Percentiles rank a stretch among this genome's conserved stretches.
Conservation (phyloP, 768 basidiomycete species). For the Artomyces pyxidatus region DNA sequence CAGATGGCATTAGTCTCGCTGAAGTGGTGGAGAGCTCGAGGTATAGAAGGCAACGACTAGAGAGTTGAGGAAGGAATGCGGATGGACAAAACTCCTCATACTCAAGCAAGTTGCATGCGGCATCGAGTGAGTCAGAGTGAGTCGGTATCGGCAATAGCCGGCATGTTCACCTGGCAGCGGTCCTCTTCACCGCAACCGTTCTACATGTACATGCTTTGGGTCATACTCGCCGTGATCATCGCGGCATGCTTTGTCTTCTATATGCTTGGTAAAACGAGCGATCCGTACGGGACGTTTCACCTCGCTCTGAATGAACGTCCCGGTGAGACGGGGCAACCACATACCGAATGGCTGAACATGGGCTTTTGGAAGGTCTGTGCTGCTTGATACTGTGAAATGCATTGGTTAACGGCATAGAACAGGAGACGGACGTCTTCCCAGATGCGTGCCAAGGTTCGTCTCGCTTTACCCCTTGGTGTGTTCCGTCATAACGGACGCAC, state of each 20-base stretch:
- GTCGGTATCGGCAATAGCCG: not conserved
- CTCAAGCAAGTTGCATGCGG: not conserved
- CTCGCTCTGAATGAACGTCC: conserved; percentile 39
- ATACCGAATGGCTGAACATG: conserved; percentile 67
- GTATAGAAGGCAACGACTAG: not conserved
- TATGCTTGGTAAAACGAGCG: conserved; percentile 15
- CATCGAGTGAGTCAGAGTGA: not conserved
- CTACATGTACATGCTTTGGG: not conserved
- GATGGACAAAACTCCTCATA: too few species aligned
- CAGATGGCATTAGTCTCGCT: not conserved
- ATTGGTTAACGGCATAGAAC: not conserved
- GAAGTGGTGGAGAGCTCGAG: not conserved
- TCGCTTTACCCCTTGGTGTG: too few species aligned
- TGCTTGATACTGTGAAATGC: not conserved
- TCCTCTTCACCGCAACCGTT: not conserved
- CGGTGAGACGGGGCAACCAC: conserved; percentile 27
- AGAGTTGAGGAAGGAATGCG: too few species aligned
- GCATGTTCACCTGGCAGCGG: not conserved
- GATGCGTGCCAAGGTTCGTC: conserved; percentile 49
- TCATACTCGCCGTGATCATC: not conserved
- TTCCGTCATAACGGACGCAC: not conserved
- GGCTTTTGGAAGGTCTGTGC: conserved; percentile 52
- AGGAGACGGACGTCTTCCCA: conserved; percentile 46
- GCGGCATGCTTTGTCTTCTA: not conserved
- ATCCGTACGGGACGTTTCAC: conserved; percentile 57